Evolutionary conservation across 2,329 filamentous ascomycete genomes (phyloP).

Genomic region (Blumeria hordei): DNA sequence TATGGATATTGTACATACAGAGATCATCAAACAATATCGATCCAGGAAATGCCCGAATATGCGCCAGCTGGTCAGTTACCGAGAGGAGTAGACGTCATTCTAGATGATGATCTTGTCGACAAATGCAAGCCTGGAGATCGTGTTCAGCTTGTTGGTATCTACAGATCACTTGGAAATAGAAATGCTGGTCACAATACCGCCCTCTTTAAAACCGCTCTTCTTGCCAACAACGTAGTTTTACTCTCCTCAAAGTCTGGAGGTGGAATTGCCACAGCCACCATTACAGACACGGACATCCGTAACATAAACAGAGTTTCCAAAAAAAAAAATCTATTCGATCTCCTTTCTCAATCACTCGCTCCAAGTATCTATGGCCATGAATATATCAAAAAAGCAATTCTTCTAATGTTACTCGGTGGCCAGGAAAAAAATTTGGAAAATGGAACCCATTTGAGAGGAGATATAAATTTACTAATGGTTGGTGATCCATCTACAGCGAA

Average conservation of each 20-base stretch:
- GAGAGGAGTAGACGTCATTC: conserved; percentile 80
- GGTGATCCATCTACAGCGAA: conserved; percentile 96
- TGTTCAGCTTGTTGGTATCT: conserved; percentile 92
- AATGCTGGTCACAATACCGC: conserved; percentile 80
- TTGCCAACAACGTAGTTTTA: conserved; percentile 87
- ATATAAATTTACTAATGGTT: conserved; percentile 98
- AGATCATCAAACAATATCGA: conserved; percentile 92
- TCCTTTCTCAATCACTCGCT: conserved; percentile 80
- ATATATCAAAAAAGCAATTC: conserved; percentile 91
- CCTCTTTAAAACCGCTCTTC: conserved; percentile 77
- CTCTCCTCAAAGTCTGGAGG: conserved; percentile 91
- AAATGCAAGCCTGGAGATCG: conserved; percentile 85
- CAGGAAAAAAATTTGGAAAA: conserved; percentile 98
- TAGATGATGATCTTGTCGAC: conserved; percentile 93
- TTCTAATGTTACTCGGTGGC: conserved; percentile 82
- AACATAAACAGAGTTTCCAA: conserved; percentile 98
- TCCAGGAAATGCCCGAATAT: conserved; percentile 96
- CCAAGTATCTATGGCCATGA: conserved; percentile 95
- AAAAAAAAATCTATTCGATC: conserved; percentile 76
- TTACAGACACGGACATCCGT: conserved; percentile 89
- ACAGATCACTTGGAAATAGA: conserved; percentile 78
- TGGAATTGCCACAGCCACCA: conserved; percentile 71
- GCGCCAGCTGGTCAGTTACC: conserved; percentile 89
- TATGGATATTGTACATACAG: conserved; percentile 91
- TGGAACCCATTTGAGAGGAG: conserved; percentile 87